Evolutionary conservation across 1,284 basidiomycete genomes (phyloP).

Genomic region (Boletus semigastroideus): DNA sequence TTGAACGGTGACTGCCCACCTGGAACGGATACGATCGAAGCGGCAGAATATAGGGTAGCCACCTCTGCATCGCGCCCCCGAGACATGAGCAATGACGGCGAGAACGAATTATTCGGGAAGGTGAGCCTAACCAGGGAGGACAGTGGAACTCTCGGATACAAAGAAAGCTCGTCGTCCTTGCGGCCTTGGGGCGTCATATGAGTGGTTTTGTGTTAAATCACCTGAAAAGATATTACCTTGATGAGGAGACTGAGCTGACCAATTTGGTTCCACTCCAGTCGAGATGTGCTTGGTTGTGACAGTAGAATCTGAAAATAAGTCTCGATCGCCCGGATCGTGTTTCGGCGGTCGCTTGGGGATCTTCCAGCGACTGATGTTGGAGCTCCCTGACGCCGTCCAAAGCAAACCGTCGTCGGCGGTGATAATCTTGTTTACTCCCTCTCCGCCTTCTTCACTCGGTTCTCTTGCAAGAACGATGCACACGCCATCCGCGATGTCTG

Average conservation of each 20-base stretch:
- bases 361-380: constrained; percentile 82
- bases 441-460: constrained; percentile 37
- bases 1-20: constrained; percentile 39
- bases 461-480: constrained; percentile 85
- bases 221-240: constrained; percentile 22
- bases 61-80: constrained; percentile 67
- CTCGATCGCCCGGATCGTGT: constrained; percentile 13
- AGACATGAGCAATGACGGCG: constrained; percentile 34
- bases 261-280: constrained; percentile 16
- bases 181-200: constrained; percentile 19
- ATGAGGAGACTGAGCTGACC: constrained; percentile 10
- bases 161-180: constrained; percentile 22
- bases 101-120: constrained; percentile 74
- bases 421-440: constrained; percentile 85
- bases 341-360: constrained; percentile 19
- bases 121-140: constrained; percentile 77
- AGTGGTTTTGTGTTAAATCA: constrained; percentile 4
- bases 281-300: constrained; percentile 24
- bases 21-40: constrained; percentile 73
- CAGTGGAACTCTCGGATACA: constrained; percentile 58
- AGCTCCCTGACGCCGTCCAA: constrained; percentile 88
- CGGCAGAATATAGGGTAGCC: constrained; percentile 81
- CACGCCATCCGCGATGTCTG: constrained; percentile 84
- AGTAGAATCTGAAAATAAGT: constrained; percentile 12
- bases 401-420: constrained; percentile 84